phyloP scores from a whole-genome alignment of 108 stramenopile genomes.

The Nitzschia sp. region DNA sequence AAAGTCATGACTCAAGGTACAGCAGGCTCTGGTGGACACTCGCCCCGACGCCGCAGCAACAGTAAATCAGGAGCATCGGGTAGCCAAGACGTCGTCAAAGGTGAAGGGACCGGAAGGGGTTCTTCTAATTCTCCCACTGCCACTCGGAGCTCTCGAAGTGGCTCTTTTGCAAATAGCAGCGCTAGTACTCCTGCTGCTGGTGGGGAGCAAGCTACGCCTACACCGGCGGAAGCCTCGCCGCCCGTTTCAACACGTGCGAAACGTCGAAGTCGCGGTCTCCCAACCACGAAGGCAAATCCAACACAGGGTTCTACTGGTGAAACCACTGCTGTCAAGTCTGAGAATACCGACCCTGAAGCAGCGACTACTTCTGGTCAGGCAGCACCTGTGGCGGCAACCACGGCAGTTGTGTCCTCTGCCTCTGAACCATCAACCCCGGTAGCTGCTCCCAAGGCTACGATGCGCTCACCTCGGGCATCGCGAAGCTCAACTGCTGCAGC shows the following conservation, averaged over 20 bases:
- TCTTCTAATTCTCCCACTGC: too few relatives aligned
- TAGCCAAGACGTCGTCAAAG: too few relatives aligned
- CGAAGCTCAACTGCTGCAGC: conserved; percentile 5
- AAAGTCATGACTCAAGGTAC: too few relatives aligned
- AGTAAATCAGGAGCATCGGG: too few relatives aligned
- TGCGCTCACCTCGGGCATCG: neutral
- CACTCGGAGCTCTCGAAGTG: too few relatives aligned
- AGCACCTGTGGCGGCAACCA: neutral
- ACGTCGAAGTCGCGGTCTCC: conserved; percentile 68
- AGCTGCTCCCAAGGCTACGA: neutral
- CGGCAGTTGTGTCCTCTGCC: neutral
- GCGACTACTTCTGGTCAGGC: neutral
- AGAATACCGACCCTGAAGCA: neutral
- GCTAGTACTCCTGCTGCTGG: too few relatives aligned
- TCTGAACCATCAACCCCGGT: neutral
- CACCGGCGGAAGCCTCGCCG: neutral
- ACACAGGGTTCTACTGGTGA: neutral
- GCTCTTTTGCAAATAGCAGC: too few relatives aligned
- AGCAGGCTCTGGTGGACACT: too few relatives aligned
- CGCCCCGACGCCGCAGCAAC: too few relatives aligned
- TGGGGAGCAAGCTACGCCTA: neutral
- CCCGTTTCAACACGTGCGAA: conserved; percentile 59
- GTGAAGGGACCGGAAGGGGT: too few relatives aligned
- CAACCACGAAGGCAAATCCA: neutral
- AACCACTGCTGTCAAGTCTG: neutral